Conservation (phyloP, 1,139 yeast species). For the Pneumocystis canis region DNA sequence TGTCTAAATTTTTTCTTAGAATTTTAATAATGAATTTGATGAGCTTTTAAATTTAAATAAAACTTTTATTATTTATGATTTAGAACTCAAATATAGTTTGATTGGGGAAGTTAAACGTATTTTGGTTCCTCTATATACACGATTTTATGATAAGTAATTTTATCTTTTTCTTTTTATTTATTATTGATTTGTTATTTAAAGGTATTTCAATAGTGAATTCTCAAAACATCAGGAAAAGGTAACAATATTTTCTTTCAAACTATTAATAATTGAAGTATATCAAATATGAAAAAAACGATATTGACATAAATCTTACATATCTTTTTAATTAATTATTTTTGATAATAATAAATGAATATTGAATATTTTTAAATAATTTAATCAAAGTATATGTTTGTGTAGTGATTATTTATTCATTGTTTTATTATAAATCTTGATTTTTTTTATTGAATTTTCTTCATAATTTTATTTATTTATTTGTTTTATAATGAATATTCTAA, state of each 20-base stretch:
- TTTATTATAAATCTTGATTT: neutral
- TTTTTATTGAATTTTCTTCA: no score
- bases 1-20: neutral
- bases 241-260: neutral
- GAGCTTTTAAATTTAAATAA: slow-evolving; percentile 52
- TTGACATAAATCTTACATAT: slow-evolving; percentile 5
- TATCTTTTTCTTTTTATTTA: neutral
- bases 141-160: slow-evolving; percentile 61
- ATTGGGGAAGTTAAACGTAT: slow-evolving; percentile 49
- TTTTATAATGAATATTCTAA: no score
- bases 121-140: slow-evolving; percentile 67
- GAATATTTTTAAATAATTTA: neutral
- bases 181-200: neutral
- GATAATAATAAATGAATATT: neutral
- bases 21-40: slow-evolving; percentile 70
- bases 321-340: neutral
- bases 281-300: slow-evolving; percentile 42
- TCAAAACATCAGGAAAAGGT: slow-evolving; percentile 50
- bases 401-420: neutral
- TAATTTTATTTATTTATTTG: no score
- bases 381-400: neutral
- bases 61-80: slow-evolving; percentile 51
- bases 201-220: slow-evolving; percentile 40
- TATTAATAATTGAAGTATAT: slow-evolving; percentile 31
- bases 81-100: slow-evolving; percentile 44